Conservation (phyloP, 768 basidiomycete species). For the Trametes cinnabarina region DNA sequence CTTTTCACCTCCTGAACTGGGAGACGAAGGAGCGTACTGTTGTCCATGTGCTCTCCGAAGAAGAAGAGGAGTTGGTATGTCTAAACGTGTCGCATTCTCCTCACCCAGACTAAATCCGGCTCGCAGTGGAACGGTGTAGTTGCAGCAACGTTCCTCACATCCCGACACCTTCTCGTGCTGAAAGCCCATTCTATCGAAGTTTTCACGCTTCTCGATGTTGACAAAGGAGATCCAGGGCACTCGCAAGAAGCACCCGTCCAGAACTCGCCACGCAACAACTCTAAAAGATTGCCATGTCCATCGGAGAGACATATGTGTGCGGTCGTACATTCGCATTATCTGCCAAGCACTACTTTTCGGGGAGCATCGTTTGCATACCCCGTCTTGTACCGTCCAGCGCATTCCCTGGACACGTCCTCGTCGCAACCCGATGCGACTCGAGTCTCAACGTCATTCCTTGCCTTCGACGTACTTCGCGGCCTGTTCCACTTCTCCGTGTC, state of each 20-base stretch:
- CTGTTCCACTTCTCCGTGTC: constrained; percentile 49
- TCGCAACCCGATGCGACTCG: constrained; percentile 21
- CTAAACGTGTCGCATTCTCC: no score
- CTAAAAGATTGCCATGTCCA: neutral
- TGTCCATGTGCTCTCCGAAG: constrained; percentile 26
- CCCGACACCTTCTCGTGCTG: constrained; percentile 48
- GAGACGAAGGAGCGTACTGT: constrained; percentile 23
- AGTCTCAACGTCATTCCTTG: constrained; percentile 46
- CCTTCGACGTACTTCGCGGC: constrained; percentile 43
- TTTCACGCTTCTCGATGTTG: constrained; percentile 27
- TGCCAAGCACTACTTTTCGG: constrained; percentile 37
- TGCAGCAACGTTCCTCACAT: constrained; percentile 44
- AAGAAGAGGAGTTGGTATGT: constrained; percentile 36
- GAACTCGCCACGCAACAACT: neutral
- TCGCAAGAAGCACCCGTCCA: neutral
- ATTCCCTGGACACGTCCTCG: neutral
- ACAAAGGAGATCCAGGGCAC: neutral
- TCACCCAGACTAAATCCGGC: neutral
- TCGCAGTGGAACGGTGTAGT: constrained; percentile 43
- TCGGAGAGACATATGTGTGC: constrained; percentile 2
- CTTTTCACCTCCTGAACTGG: constrained; percentile 42
- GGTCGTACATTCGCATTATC: constrained; percentile 13
- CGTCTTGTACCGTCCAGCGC: neutral
- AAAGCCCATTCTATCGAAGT: constrained; percentile 52
- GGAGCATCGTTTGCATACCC: constrained; percentile 24